Conservation (phyloP, 2,329 filamentous ascomycete species). For the Pseudopyricularia javanii region DNA sequence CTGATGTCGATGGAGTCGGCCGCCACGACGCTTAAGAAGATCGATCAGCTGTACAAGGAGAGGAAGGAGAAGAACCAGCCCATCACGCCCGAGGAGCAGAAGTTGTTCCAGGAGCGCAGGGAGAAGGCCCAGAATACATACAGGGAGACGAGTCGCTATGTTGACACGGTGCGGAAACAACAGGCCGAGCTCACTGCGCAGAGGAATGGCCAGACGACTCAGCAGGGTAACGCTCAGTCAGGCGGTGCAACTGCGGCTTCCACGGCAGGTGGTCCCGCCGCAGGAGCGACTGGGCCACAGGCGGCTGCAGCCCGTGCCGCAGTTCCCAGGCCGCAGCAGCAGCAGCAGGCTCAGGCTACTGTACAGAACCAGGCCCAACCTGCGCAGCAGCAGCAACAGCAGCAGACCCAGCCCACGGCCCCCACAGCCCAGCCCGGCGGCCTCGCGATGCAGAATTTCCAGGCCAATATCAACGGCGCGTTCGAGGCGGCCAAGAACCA, state of each 20-base stretch:
- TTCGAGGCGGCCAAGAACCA: constrained; percentile 34
- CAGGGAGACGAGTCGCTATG: constrained; percentile 32
- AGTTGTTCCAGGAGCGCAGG: constrained; percentile 28
- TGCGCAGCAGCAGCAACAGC: constrained; percentile 8
- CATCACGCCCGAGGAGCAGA: constrained; percentile 33
- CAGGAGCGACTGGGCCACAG: constrained; percentile 3
- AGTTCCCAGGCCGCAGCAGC: constrained; percentile 2
- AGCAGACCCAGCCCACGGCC: constrained; percentile 10
- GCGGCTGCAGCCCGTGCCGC: constrained; percentile 1
- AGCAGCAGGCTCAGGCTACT: constrained; percentile 4
- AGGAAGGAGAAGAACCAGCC: constrained; percentile 28
- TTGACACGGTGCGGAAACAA: constrained; percentile 33
- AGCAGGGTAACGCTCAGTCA: constrained; percentile 3
- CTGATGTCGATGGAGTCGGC: constrained; percentile 36
- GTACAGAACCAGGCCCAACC: background rate
- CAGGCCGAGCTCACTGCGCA: constrained; percentile 20
- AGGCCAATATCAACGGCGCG: constrained; percentile 28
- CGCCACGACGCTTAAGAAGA: constrained; percentile 23
- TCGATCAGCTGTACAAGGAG: constrained; percentile 30
- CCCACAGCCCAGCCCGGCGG: constrained; percentile 15
- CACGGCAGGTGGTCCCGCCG: background rate
- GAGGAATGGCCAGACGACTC: constrained; percentile 6
- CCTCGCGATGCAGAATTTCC: constrained; percentile 16
- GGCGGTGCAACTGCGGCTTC: background rate
- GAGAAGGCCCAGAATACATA: constrained; percentile 31